These are phyloP conservation scores for Clarireedia homoeocarpa DNA, from an alignment of 2,329 filamentous ascomycete species.

Conservation along the genomic window DNA sequence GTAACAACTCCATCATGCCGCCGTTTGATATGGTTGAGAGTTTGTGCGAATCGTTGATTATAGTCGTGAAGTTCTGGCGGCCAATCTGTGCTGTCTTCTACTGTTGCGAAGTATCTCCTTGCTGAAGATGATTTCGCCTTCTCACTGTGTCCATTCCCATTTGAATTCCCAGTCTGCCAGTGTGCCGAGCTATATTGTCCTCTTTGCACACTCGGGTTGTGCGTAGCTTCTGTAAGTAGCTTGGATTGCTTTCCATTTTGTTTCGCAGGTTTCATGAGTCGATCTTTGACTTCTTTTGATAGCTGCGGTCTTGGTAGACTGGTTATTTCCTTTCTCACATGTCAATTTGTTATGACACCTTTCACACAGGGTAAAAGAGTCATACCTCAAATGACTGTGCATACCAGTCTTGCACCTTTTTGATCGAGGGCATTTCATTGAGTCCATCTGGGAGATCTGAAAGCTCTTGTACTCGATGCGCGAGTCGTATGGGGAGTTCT, in stretches of 20 bases:
- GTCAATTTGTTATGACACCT: constrained; percentile 16
- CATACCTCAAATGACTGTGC: constrained; percentile 96
- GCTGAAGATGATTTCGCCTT: constrained; percentile 44
- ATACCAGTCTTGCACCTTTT: constrained; percentile 95
- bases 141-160: constrained; percentile 39
- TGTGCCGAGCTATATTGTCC: constrained; percentile 67
- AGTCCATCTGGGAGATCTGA: constrained; percentile 88
- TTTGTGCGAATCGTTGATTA: constrained; percentile 84
- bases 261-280: constrained; percentile 62
- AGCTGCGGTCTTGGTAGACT: constrained; percentile 72
- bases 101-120: constrained; percentile 81
- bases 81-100: constrained; percentile 85
- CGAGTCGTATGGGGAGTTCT: constrained; percentile 92
- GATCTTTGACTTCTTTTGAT: constrained; percentile 65
- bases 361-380: background rate
- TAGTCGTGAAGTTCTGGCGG: constrained; percentile 90
- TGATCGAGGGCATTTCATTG: constrained; percentile 96
- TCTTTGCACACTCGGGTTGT: constrained; percentile 80
- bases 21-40: constrained; percentile 88
- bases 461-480: constrained; percentile 93
- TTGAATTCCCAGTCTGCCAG: constrained; percentile 30
- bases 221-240: constrained; percentile 73
- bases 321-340: constrained; percentile 71
- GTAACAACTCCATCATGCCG: constrained; percentile 96
- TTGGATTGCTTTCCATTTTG: constrained; percentile 47